Conservation (phyloP, 495 filamentous ascomycete genomes). For the Lasiosphaeria hispida region DNA sequence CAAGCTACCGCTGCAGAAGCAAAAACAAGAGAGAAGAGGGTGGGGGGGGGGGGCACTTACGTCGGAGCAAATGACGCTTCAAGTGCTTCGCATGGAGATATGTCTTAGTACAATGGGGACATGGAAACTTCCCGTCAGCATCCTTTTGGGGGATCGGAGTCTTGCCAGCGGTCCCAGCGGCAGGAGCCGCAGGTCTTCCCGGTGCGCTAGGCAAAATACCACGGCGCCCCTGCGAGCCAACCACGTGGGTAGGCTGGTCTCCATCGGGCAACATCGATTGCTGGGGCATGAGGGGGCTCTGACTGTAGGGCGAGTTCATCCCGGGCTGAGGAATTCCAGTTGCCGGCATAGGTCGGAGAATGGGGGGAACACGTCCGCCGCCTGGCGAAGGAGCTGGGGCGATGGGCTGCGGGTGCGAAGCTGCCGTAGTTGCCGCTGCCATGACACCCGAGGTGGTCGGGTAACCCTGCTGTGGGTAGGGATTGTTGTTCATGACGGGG, state of each 20-base stretch:
- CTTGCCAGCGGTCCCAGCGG: slow-evolving; percentile 64
- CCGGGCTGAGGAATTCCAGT: slow-evolving; percentile 54
- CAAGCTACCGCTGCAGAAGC: slow-evolving; percentile 15
- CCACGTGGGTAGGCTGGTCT: slow-evolving; percentile 78
- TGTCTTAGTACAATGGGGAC: slow-evolving; percentile 94
- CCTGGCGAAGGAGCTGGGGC: slow-evolving; percentile 65
- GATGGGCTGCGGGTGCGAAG: slow-evolving; percentile 68
- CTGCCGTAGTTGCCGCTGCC: slow-evolving; percentile 61
- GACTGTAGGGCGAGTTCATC: slow-evolving; percentile 50
- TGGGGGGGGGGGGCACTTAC: slow-evolving; percentile 66
- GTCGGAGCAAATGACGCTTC: slow-evolving; percentile 90
- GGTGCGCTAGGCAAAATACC: slow-evolving; percentile 89
- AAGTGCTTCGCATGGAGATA: slow-evolving; percentile 97
- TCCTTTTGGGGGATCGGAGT: slow-evolving; percentile 86
- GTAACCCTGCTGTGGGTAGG: slow-evolving; percentile 55
- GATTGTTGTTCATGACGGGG: slow-evolving; percentile 44
- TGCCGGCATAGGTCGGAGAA: slow-evolving; percentile 61
- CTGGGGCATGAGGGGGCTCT: slow-evolving; percentile 44
- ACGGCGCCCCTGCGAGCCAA: slow-evolving; percentile 85
- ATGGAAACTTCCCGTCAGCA: slow-evolving; percentile 94
- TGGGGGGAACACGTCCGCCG: slow-evolving; percentile 51
- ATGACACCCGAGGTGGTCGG: slow-evolving; percentile 62
- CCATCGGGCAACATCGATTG: slow-evolving; percentile 44
- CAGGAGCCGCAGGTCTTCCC: slow-evolving; percentile 66
- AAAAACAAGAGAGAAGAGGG: slow-evolving; percentile 17